phyloP scores from a whole-genome alignment of 768 basidiomycete genomes.

The Floccularia luteovirens region DNA sequence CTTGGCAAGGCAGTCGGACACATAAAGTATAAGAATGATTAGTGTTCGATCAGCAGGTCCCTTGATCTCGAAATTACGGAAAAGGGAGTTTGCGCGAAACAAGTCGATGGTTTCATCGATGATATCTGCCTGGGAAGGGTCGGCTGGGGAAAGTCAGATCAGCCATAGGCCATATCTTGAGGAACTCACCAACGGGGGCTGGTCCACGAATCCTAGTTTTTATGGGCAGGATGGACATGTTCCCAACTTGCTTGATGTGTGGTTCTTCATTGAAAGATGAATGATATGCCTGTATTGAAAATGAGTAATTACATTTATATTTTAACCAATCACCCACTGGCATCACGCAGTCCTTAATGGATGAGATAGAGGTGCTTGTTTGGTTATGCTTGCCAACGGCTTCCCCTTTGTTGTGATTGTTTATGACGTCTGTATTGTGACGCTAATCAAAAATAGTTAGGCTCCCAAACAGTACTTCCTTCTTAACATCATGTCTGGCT shows the following conservation, averaged over 20 bases:
- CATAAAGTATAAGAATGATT: constrained; percentile 95
- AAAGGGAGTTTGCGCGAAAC: constrained; percentile 97
- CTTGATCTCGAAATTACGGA: constrained; percentile 99
- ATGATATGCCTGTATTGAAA: constrained; percentile 79
- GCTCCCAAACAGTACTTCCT: constrained; percentile 1
- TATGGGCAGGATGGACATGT: constrained; percentile 85
- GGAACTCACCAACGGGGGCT: constrained; percentile 63
- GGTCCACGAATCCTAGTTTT: constrained; percentile 89
- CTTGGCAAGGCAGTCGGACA: constrained; percentile 94
- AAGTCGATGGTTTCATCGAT: constrained; percentile 94
- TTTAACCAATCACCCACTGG: constrained; percentile 33
- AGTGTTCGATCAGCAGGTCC: constrained; percentile 93
- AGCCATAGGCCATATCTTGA: constrained; percentile 8
- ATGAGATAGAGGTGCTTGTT: constrained; percentile 13
- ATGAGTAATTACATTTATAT: constrained; percentile 7
- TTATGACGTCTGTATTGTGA: constrained; percentile 17
- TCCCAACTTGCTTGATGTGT: constrained; percentile 81
- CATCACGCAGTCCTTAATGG: constrained; percentile 24
- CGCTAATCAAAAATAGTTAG: constrained; percentile 1
- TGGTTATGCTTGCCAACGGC: constrained; percentile 21
- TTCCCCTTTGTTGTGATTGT: constrained; percentile 1
- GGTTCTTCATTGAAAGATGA: constrained; percentile 85
- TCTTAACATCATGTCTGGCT: constrained; percentile 22
- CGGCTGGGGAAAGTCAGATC: constrained; percentile 41
- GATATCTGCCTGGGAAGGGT: constrained; percentile 76